phyloP scores from a whole-genome alignment of 2,329 filamentous ascomycete genomes.

The Teratosphaeria pseudoeucalypti region DNA sequence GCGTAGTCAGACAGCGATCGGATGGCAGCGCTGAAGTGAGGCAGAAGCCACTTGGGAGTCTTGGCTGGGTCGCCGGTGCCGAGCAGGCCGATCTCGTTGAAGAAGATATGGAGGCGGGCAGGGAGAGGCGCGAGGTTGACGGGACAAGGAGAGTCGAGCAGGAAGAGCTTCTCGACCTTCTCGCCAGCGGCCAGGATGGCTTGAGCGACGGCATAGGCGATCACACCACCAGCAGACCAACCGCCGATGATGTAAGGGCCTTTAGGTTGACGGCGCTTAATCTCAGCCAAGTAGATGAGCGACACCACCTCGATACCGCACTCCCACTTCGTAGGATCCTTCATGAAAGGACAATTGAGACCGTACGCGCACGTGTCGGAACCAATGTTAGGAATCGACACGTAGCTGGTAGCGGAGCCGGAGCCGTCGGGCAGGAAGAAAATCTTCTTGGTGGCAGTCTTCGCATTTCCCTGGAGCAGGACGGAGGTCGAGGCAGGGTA shows the following conservation, averaged over 20 bases:
- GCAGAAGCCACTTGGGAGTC: slow-evolving; percentile 62
- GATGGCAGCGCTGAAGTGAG: slow-evolving; percentile 62
- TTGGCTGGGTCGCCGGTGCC: slow-evolving; percentile 50
- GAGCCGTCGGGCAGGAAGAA: slow-evolving; percentile 44
- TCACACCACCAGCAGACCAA: slow-evolving; percentile 47
- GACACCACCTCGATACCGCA: slow-evolving; percentile 58
- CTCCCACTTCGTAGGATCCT: slow-evolving; percentile 53
- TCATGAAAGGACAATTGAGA: slow-evolving; percentile 63
- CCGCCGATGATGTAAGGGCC: slow-evolving; percentile 49
- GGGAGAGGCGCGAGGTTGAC: slow-evolving; percentile 41
- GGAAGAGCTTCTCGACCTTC: slow-evolving; percentile 39
- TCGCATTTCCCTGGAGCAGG: slow-evolving; percentile 47
- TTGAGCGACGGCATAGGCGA: slow-evolving; percentile 42
- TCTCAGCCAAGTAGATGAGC: slow-evolving; percentile 56
- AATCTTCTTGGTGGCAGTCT: slow-evolving; percentile 45
- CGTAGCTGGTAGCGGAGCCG: slow-evolving; percentile 58
- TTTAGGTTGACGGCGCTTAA: slow-evolving; percentile 57
- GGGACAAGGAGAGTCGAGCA: slow-evolving; percentile 45
- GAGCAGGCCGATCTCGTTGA: slow-evolving; percentile 60
- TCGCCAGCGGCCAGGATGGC: slow-evolving; percentile 40
- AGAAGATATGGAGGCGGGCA: slow-evolving; percentile 57
- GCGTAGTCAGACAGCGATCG: slow-evolving; percentile 59
- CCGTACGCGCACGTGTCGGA: slow-evolving; percentile 42
- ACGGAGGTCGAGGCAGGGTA: slow-evolving; percentile 44
- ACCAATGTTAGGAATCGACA: slow-evolving; percentile 46